Evolutionary conservation across 163 green algal genomes (phyloP).

Genomic region (Scenedesmus sp.): DNA sequence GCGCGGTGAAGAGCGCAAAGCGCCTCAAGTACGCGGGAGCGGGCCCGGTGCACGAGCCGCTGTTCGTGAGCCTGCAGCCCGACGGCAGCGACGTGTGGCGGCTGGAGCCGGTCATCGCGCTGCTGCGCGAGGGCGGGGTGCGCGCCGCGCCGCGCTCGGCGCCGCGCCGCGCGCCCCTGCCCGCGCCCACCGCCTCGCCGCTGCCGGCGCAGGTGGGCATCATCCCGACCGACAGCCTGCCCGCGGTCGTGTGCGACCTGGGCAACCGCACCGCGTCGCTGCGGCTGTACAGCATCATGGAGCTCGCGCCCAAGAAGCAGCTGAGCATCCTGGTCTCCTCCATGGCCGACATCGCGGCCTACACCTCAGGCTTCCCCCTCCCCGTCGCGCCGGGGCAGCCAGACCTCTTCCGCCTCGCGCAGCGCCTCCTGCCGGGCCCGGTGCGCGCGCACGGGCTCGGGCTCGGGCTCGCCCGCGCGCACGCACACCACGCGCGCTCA

Average conservation of each 20-base stretch:
- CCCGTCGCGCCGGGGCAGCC: constrained; percentile 65
- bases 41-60: constrained; percentile 32
- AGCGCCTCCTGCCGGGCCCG: constrained; percentile 84
- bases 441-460: constrained; percentile 53
- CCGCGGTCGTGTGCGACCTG: constrained; percentile 90
- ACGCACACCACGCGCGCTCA: too few species aligned
- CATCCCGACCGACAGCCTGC: constrained; percentile 91
- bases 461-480: too few species aligned
- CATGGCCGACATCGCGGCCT: constrained; percentile 61
- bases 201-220: constrained; percentile 79
- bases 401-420: constrained; percentile 85
- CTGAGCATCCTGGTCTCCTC: constrained; percentile 79
- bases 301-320: constrained; percentile 82
- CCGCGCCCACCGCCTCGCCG: too few species aligned
- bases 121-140: constrained; percentile 71
- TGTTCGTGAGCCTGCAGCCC: constrained; percentile 58
- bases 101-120: constrained; percentile 63
- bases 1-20: constrained; percentile 38
- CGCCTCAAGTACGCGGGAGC: constrained; percentile 12
- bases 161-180: neutral
- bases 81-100: constrained; percentile 78
- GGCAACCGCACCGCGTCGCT: constrained; percentile 76
- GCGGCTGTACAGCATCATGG: constrained; percentile 83
- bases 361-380: constrained; percentile 83
- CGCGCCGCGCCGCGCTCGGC: constrained; percentile 10